Conservation (phyloP, 225 moss, liverwort and hornwort genomes). For the Bryoerythrophyllum caledonicum region DNA sequence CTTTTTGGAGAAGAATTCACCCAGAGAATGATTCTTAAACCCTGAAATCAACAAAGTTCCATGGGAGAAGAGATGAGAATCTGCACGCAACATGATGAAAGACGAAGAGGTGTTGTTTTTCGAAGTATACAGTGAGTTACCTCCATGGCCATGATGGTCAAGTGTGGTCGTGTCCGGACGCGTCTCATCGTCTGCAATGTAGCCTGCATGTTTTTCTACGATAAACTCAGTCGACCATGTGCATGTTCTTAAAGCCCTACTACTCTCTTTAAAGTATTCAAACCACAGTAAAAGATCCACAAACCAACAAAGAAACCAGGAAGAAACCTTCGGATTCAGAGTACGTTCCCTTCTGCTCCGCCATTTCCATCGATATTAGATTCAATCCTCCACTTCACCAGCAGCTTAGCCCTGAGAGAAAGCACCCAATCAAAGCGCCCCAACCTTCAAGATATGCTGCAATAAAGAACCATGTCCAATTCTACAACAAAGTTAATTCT, state of each 20-base stretch:
- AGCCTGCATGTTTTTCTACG: conserved; percentile 3
- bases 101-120: no score
- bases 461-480: no score
- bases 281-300: conserved; percentile 4
- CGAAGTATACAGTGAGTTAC: not conserved
- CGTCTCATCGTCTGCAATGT: conserved; percentile 41
- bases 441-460: not conserved
- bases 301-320: not conserved
- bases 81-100: no score
- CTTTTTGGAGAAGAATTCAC: no score
- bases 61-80: no score
- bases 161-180: conserved; percentile 20
- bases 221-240: not conserved
- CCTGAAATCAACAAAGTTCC: no score
- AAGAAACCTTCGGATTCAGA: conserved; percentile 33
- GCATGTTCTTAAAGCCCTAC: not conserved
- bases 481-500: no score
- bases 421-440: conserved; percentile 1
- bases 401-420: conserved; percentile 1
- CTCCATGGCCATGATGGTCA: conserved; percentile 19
- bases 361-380: conserved; percentile 19
- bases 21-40: no score
- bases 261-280: not conserved
- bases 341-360: conserved; percentile 1
- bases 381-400: not conserved